These are phyloP conservation scores for Fusarium subglutinans DNA, from an alignment of 2,329 filamentous ascomycete species.

Conservation along the genomic window DNA sequence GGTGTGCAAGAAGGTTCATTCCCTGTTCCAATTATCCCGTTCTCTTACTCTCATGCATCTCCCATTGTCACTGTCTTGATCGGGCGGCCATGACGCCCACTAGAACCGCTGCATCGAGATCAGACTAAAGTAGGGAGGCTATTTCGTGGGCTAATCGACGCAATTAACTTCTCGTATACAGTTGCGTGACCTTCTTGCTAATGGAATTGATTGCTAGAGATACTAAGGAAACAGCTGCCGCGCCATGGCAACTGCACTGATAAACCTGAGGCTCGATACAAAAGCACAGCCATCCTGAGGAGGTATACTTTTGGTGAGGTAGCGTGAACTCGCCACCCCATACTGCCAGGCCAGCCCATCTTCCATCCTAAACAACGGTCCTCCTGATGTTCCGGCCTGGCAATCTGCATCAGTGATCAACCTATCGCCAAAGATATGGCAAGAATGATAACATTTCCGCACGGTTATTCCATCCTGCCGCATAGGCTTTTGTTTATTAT, in stretches of 20 bases:
- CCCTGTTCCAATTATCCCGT: background rate
- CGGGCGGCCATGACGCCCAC: fast-evolving
- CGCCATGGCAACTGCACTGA: background rate
- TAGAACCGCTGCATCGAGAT: too few relatives aligned
- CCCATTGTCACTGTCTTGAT: background rate
- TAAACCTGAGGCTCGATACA: background rate
- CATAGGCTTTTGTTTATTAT: background rate
- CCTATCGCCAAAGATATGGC: background rate
- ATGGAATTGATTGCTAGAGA: fast-evolving
- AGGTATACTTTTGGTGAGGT: fast-evolving
- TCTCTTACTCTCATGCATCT: background rate
- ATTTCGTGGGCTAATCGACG: background rate
- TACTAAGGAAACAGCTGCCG: background rate
- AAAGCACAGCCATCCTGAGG: background rate
- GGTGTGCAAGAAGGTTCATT: background rate
- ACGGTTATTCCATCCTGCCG: background rate
- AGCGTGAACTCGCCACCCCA: background rate
- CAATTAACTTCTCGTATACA: background rate
- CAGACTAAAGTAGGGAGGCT: too few relatives aligned
- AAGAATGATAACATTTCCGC: background rate
- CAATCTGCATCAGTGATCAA: slow-evolving; percentile 3
- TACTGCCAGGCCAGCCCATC: background rate
- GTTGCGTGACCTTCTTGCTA: background rate
- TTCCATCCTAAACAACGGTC: slow-evolving; percentile 1
- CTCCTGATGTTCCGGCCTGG: slow-evolving; percentile 1